phyloP scores from a whole-genome alignment of 2,329 filamentous ascomycete genomes.

The Metarhizium anisopliae region DNA sequence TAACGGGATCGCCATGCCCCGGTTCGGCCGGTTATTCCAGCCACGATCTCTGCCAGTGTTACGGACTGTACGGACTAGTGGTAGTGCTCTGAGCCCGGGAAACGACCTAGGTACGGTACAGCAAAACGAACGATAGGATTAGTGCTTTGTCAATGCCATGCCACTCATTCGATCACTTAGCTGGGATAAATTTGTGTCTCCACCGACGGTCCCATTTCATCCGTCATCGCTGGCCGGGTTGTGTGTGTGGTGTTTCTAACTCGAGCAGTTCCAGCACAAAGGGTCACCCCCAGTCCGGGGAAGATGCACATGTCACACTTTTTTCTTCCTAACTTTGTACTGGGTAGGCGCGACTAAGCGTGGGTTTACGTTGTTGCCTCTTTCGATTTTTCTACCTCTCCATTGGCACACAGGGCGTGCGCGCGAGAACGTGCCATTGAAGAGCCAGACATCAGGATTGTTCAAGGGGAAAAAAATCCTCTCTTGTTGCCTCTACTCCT shows the following conservation, averaged over 20 bases:
- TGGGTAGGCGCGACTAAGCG: constrained; percentile 2
- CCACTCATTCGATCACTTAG: background rate
- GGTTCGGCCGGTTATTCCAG: background rate
- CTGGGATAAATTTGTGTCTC: constrained; percentile 2
- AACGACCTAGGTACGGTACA: no score
- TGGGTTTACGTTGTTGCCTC: constrained; percentile 1
- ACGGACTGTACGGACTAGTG: background rate
- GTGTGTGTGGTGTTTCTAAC: background rate
- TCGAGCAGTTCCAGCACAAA: constrained; percentile 1
- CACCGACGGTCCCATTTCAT: constrained; percentile 4
- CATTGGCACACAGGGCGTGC: constrained; percentile 6
- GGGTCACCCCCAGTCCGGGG: constrained; percentile 5
- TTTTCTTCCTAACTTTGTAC: background rate
- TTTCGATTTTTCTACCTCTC: constrained; percentile 3
- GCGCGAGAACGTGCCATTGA: background rate
- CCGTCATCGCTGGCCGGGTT: constrained; percentile 3
- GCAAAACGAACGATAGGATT: background rate
- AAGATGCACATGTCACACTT: constrained; percentile 8
- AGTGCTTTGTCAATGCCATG: background rate
- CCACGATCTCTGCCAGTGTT: background rate
- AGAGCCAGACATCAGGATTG: background rate
- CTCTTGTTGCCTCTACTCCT: constrained; percentile 3
- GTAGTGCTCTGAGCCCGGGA: no score
- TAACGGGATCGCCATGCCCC: no score
- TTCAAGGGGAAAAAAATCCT: background rate